Base-by-base conservation (phyloP, 768 basidiomycete genomes). In the Tylopilus plumbeoviolaceoides region DNA sequence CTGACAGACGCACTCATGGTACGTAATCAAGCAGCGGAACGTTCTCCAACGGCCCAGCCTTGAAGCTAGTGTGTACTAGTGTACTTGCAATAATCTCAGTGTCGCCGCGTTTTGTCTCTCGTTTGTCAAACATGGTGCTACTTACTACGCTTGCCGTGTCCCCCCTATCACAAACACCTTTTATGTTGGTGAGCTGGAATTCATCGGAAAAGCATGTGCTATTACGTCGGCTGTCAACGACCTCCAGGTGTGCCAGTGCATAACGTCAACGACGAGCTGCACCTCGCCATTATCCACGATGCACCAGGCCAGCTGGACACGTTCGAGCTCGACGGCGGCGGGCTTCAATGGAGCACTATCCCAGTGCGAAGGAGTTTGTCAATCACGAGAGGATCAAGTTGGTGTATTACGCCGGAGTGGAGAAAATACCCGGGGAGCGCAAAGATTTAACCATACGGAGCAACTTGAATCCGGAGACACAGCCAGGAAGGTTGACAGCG, bases 381-480 rank as follows among this genome's bases (percentile, higher is more conserved):
- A n/a, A 40, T 6, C 12, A 40, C 7, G 38, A 40, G n/a, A 30
- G 20, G 45, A 35, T 51, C 44, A n/a, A 17, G 25, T 35, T 33
- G n/a, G 36, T 30, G 3, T 50, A 51, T 31, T 40, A 50, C 10
- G 10, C 30, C 23, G 28, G 51, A 17, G 48, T 21, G 21, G 9
- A 47, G 21, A 33, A 35, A 30, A 21, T 25, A 18, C 9, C 2
- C 50, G 9, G 46, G 33, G 14, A 31, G 33, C 33, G 44, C 51
- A 2, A 54, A 54, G 39, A 39, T 45, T 40, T 27, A 21, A 46
- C 38, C 21, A n/a, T 55, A 31, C 30, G 50, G 38, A 55, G 39
- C 31, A 54, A 30, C 6, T 17, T 44, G 7, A 46, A 30, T 4
- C 33, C 35, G 2, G 12, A 44, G 35, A 51, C 15, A 14, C n/a